These are phyloP conservation scores for Pythium scleroteichum DNA, from an alignment of 352 stramenopile genomes.

Conservation along the genomic window DNA sequence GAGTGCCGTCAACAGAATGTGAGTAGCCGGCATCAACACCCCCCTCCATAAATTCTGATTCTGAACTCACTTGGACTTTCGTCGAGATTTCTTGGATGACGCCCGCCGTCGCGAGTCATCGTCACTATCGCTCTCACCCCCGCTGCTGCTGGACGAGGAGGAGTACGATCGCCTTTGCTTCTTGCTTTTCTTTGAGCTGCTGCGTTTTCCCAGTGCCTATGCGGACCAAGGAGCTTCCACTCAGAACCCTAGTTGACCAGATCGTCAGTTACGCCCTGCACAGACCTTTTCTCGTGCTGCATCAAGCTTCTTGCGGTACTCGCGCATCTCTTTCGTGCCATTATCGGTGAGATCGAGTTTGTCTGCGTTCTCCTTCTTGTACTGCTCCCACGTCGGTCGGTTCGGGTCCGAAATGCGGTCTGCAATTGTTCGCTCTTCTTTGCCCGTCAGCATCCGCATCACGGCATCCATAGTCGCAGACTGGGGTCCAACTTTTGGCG, in stretches of 20 bases:
- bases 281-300: constrained; percentile 83
- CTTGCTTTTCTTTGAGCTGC: constrained; percentile 70
- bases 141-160: constrained; percentile 44
- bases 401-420: constrained; percentile 94
- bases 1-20: background rate
- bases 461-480: constrained; percentile 93
- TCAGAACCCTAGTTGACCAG: background rate
- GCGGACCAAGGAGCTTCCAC: background rate
- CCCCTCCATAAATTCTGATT: no score
- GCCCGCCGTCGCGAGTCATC: constrained; percentile 40
- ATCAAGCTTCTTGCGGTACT: constrained; percentile 93
- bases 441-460: constrained; percentile 92
- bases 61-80: constrained; percentile 77
- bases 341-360: constrained; percentile 89
- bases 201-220: constrained; percentile 62
- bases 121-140: constrained; percentile 51
- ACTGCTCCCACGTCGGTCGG: constrained; percentile 95
- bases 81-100: constrained; percentile 54
- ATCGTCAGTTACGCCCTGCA: no score
- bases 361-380: constrained; percentile 96
- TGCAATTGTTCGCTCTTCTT: constrained; percentile 92
- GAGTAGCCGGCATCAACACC: no score
- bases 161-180: constrained; percentile 75
- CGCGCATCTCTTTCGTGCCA: constrained; percentile 93
- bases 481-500: constrained; percentile 31